Percentiles rank a stretch among this genome's conserved stretches.
Conservation (phyloP, 352 stramenopile genomes). For the Pythium coloratum region DNA sequence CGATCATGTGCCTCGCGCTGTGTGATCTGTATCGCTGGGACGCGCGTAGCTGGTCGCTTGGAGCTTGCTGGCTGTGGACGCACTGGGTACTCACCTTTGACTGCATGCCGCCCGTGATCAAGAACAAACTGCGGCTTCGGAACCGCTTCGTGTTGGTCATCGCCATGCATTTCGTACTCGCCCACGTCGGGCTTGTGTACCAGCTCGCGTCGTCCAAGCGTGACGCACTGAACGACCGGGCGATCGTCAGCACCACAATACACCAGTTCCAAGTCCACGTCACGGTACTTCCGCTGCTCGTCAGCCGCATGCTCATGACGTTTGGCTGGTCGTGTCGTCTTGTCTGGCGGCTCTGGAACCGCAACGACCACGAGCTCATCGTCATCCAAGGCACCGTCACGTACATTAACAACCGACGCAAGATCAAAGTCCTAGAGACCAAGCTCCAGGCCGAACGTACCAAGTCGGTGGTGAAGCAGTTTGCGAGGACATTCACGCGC, state of each 20-base stretch:
- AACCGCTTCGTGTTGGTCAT: slow-evolving; percentile 20
- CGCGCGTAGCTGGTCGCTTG: slow-evolving; percentile 14
- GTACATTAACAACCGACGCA: slow-evolving; percentile 29
- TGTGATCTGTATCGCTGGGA: slow-evolving; percentile 41
- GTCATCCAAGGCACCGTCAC: slow-evolving; percentile 32
- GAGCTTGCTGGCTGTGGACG: slow-evolving; percentile 28
- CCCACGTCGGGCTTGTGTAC: slow-evolving; percentile 4
- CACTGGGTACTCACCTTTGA: slow-evolving; percentile 39
- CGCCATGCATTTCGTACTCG: slow-evolving; percentile 12
- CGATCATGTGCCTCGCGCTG: slow-evolving; percentile 27
- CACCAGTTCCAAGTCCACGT: neutral
- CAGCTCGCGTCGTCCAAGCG: slow-evolving; percentile 4
- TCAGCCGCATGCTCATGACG: slow-evolving; percentile 22
- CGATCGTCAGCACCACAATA: slow-evolving; percentile 7
- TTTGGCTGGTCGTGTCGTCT: slow-evolving; percentile 30
- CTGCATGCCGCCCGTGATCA: slow-evolving; percentile 24
- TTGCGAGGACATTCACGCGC: slow-evolving; percentile 1
- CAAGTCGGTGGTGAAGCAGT: neutral
- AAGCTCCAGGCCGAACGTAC: slow-evolving; percentile 2
- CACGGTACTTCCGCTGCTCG: slow-evolving; percentile 15
- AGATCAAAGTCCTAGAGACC: slow-evolving; percentile 18
- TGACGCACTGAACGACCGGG: slow-evolving; percentile 8
- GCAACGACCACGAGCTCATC: slow-evolving; percentile 24
- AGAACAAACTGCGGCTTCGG: slow-evolving; percentile 7
- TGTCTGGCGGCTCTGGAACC: slow-evolving; percentile 17